These are phyloP conservation scores for Leucosporidium creatinivorum DNA, from an alignment of 768 basidiomycete genomes.

Conservation along the genomic window DNA sequence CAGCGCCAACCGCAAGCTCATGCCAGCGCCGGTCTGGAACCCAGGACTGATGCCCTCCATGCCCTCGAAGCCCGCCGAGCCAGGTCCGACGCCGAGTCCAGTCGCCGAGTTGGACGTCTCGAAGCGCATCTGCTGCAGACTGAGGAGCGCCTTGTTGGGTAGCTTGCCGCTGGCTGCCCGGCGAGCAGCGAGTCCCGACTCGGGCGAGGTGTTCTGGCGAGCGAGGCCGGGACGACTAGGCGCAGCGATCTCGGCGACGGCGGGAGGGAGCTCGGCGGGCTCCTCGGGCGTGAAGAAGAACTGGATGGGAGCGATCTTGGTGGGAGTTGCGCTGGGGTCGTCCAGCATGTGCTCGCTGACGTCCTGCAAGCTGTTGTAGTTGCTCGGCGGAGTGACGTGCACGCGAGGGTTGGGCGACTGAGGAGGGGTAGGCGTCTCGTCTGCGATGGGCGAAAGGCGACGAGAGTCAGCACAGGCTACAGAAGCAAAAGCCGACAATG, in stretches of 20 bases:
- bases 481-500: too few species aligned
- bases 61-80: slow-evolving; percentile 11
- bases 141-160: slow-evolving; percentile 23
- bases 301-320: background rate
- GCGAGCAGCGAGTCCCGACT: slow-evolving; percentile 15
- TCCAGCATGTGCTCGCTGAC: too few species aligned
- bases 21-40: slow-evolving; percentile 5
- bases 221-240: background rate
- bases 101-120: slow-evolving; percentile 16
- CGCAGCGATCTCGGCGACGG: background rate
- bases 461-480: too few species aligned
- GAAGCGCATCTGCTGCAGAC: slow-evolving; percentile 31
- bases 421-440: slow-evolving; percentile 29
- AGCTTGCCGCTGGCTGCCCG: slow-evolving; percentile 22
- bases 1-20: slow-evolving; percentile 3
- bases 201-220: background rate
- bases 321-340: background rate
- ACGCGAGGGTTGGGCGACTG: slow-evolving; percentile 17
- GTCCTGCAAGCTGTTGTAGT: too few species aligned
- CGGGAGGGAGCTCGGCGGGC: background rate
- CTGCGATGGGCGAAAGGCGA: background rate
- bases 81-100: slow-evolving; percentile 30
- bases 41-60: slow-evolving; percentile 5
- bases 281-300: background rate
- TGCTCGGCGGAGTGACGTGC: slow-evolving; percentile 16